Conservation (phyloP, 2,329 filamentous ascomycete genomes). For the Clonostachys byssicola region DNA sequence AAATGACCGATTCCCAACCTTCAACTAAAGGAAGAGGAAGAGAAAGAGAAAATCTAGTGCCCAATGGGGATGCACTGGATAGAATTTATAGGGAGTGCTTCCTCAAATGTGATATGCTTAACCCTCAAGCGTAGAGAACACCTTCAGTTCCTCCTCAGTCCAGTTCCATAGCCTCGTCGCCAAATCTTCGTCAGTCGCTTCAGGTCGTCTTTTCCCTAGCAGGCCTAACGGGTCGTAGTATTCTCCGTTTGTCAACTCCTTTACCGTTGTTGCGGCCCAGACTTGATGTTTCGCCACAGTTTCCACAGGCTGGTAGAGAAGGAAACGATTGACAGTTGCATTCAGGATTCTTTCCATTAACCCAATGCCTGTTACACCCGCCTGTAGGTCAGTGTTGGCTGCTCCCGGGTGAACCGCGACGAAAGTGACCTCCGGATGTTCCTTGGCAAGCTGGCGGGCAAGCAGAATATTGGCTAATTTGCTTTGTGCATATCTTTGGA, state of each 20-base stretch:
- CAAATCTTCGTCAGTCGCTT: constrained; percentile 10
- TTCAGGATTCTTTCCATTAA: not conserved
- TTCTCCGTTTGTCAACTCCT: constrained; percentile 12
- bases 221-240: constrained; percentile 17
- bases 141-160: constrained; percentile 16
- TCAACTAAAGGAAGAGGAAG: too few species aligned
- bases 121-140: not conserved
- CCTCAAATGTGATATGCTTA: too few species aligned
- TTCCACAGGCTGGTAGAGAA: not conserved
- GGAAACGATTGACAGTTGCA: not conserved
- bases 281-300: constrained; percentile 8
- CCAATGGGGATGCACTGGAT: too few species aligned
- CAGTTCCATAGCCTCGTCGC: constrained; percentile 19
- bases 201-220: constrained; percentile 6
- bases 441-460: constrained; percentile 10
- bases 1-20: too few species aligned
- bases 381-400: constrained; percentile 11
- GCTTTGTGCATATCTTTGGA: constrained; percentile 13
- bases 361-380: not conserved
- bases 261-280: constrained; percentile 5
- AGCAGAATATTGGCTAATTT: constrained; percentile 17
- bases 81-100: too few species aligned
- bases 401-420: constrained; percentile 14
- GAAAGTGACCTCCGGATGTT: constrained; percentile 8
- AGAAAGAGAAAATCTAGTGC: too few species aligned